Percentiles rank a stretch among this genome's conserved stretches.
Conservation (phyloP, 257 asterid species). For the Knoxia roxburghii region DNA sequence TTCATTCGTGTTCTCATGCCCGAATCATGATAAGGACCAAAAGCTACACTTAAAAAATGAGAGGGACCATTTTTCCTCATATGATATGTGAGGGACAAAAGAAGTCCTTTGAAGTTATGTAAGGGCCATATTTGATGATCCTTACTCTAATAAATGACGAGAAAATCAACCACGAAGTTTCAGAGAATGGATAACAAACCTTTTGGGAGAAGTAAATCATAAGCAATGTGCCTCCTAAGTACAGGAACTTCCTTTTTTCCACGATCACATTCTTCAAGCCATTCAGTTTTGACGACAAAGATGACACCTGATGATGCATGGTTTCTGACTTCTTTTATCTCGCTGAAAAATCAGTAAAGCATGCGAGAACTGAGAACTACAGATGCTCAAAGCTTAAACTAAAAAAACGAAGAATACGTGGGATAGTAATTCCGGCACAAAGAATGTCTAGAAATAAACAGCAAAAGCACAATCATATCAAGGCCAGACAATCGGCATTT, state of each 20-base stretch:
- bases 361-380: constrained; percentile 13
- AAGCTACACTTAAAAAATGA: too few relatives aligned
- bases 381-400: too few relatives aligned
- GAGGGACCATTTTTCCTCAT: too few relatives aligned
- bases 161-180: not conserved
- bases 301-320: constrained; percentile 78
- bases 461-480: not conserved
- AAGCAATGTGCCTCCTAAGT: constrained; percentile 68
- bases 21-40: too few relatives aligned
- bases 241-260: constrained; percentile 79
- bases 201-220: constrained; percentile 83
- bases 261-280: constrained; percentile 86
- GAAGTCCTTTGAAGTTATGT: too few relatives aligned
- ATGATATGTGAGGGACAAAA: too few relatives aligned
- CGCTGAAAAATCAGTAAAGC: constrained; percentile 52
- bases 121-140: too few relatives aligned
- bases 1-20: too few relatives aligned
- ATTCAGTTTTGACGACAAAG: constrained; percentile 58
- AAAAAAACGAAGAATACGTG: not conserved
- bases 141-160: not conserved
- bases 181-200: constrained; percentile 35
- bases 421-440: not conserved
- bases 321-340: constrained; percentile 68
- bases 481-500: not conserved
- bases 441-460: not conserved